Conservation (phyloP, 169 alveolate genomes). For the Cryptosporidium sp. region DNA sequence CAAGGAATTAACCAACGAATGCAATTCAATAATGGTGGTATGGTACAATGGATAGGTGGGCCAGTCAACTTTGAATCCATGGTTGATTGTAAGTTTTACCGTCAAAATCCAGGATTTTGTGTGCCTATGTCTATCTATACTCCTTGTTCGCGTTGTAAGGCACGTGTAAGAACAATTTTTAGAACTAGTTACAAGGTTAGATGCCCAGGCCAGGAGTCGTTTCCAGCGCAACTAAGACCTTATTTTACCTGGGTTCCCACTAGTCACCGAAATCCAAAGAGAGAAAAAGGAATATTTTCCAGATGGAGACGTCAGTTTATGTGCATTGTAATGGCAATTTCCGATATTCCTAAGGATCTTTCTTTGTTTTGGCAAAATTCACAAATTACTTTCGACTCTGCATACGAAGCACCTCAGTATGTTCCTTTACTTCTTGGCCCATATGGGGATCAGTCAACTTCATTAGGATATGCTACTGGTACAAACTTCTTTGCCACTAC, state of each 20-base stretch:
- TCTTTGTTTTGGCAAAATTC: conserved; percentile 55
- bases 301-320: conserved; percentile 75
- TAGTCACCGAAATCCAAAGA: conserved; percentile 53
- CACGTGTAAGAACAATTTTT: conserved; percentile 64
- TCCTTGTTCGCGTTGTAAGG: conserved; percentile 70
- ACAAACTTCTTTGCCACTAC: neutral
- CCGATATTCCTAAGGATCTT: conserved; percentile 28
- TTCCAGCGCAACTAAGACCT: conserved; percentile 62
- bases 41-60: conserved; percentile 46
- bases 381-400: conserved; percentile 9
- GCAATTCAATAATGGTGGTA: neutral
- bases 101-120: conserved; percentile 74
- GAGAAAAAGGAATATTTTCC: conserved; percentile 21
- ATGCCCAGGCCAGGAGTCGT: conserved; percentile 70
- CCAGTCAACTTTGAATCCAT: conserved; percentile 53
- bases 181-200: conserved; percentile 60
- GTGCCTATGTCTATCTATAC: conserved; percentile 73
- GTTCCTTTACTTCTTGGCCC: conserved; percentile 59
- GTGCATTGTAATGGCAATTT: conserved; percentile 73
- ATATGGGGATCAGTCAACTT: conserved; percentile 7
- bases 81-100: conserved; percentile 72
- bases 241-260: conserved; percentile 69
- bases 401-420: neutral
- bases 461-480: conserved; percentile 3
- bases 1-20: conserved; percentile 5